Base-by-base conservation (phyloP, 2,329 filamentous ascomycete species). In the Fusarium sp. region DNA sequence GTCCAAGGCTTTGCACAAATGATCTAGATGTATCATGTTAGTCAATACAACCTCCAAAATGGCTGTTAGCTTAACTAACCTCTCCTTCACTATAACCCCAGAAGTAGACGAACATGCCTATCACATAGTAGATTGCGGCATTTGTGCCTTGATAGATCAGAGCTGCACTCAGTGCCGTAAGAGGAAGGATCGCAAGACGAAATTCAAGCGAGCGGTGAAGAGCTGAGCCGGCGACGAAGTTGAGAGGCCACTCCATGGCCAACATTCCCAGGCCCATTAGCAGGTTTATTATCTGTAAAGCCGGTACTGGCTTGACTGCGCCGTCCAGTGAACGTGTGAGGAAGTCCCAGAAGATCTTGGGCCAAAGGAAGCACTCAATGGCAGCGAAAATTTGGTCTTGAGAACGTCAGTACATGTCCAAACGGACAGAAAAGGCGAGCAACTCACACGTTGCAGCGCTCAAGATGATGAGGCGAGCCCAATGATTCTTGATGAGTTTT, bases 401-500 rank as follows among this genome's bases (percentile, higher is more conserved):
- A n/a, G 4, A 17, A 14, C 52, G 73, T 80, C 72, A 80, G 75
- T 37, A 23, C 20, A 41, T 19, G 11, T 22, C 7, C 7, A n/a
- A 3, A 47, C 54, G 41, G 25, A 7, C 25, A 33, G 14, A 45
- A n/a, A 32, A 19, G 6, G n/a, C 17, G 15, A 17, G 33, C 14
- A 46, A 67, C 84, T 65, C 88, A 94, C 92, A 94, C 58, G 84
- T 80, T 69, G 93, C 91, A 37, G 96, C 93, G 27, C 92, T 93
- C 78, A 99, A 84, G 80, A 97, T 87, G 77, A 99, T 96, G 75
- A 99, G 90, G 65, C 96, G 91, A 73, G 94, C 96, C 93, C 93
- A 97, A 84, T 99, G 96, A 84, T 98, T 98, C 87, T 99, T 99
- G 84, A 99, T 98, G 78, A 99, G 90, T 82, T 91, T 96, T 80